A percentile compares a stretch with the other conserved stretches of the same genome.
Conservation (phyloP, 257 asterid genomes). For the Dorcoceras hygrometricum region DNA sequence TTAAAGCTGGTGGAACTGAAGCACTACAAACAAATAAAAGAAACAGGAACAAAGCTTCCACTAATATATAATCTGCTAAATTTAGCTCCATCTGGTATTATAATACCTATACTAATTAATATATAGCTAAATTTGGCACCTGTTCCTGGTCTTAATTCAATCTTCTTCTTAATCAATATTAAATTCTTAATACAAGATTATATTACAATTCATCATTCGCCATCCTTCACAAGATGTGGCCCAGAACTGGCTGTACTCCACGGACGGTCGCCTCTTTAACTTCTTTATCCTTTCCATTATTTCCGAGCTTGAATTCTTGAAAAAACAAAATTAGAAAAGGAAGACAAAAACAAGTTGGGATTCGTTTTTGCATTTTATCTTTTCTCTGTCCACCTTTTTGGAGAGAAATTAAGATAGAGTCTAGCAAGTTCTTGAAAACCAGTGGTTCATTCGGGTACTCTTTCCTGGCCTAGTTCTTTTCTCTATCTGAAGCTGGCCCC, state of each 20-base stretch:
- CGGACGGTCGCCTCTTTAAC: slow-evolving; percentile 40
- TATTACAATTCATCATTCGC: slow-evolving; percentile 32
- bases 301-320: slow-evolving; percentile 18
- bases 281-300: slow-evolving; percentile 13
- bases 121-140: slow-evolving; percentile 71
- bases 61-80: slow-evolving; percentile 47
- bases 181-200: slow-evolving; percentile 15
- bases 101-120: slow-evolving; percentile 20
- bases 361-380: slow-evolving; percentile 11
- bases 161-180: slow-evolving; percentile 21
- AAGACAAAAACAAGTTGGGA: slow-evolving; percentile 17
- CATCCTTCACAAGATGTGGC: slow-evolving; percentile 43
- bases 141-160: slow-evolving; percentile 76
- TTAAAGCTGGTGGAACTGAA: slow-evolving; percentile 23
- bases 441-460: not conserved
- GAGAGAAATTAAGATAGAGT: not conserved
- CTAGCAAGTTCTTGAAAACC: slow-evolving; percentile 10
- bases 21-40: slow-evolving; percentile 36
- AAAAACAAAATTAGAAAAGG: not conserved
- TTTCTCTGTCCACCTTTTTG: slow-evolving; percentile 19
- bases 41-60: slow-evolving; percentile 58
- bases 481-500: slow-evolving; percentile 61
- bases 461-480: not conserved
- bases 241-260: slow-evolving; percentile 53
- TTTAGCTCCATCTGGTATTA: slow-evolving; percentile 43